A percentile compares a stretch with the other conserved stretches of the same genome.
Evolutionary conservation across 768 basidiomycete genomes (phyloP).

Genomic region (Leccinum sublutescens): DNA sequence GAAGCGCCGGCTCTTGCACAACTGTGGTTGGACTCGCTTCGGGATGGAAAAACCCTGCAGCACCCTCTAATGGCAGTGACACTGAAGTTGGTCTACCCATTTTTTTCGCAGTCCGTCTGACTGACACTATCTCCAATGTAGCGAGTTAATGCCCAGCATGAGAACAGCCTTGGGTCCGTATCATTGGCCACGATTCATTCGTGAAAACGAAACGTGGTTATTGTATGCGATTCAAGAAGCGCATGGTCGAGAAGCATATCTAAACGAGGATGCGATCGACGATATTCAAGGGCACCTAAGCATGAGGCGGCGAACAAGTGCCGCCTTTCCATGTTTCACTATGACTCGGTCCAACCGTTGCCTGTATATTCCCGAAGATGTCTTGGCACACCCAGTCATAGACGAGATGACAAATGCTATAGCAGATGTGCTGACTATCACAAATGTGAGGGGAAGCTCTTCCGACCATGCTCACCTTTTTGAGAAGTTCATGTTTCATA

Average conservation of each 20-base stretch:
- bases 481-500: background rate
- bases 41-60: background rate
- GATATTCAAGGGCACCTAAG: background rate
- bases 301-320: too few species aligned
- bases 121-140: background rate
- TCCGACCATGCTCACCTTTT: background rate
- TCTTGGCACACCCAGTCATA: background rate
- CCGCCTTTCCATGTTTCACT: background rate
- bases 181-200: background rate
- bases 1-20: background rate
- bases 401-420: background rate
- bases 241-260: background rate
- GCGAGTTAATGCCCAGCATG: background rate
- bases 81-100: background rate
- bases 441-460: background rate
- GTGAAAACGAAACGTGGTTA: background rate
- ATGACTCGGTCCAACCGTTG: background rate
- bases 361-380: background rate
- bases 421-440: background rate
- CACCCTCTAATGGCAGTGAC: background rate
- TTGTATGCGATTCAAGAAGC: background rate
- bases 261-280: too few species aligned
- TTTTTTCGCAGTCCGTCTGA: background rate
- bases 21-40: background rate
- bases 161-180: background rate